Evolutionary conservation across 305 asterid species (phyloP), one percentile per base, ranked within the genome.

Genomic region (Solanum aculeatissimum): DNA sequence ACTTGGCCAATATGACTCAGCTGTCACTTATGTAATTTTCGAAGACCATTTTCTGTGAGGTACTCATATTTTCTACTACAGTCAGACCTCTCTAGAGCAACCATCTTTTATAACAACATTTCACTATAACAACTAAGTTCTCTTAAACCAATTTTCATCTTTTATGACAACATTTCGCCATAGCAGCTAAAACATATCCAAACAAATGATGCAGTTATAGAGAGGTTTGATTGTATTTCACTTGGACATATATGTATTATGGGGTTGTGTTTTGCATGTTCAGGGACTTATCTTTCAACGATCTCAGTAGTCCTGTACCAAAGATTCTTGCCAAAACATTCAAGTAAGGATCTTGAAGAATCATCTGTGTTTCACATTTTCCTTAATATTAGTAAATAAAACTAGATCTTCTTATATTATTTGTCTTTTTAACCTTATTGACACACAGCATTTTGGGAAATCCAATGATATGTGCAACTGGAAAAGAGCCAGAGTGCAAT

Each of bases 251-350:
- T 68, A 2, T 4, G 40, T 68, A 35, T 18, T 25, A 72, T 43
- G 81, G 57, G 27, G 75, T 81, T 66, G 75, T 81, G 63, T 53
- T 49, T 43, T 81, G 38, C 11, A 84, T 84, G 84, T 75, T 47
- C 86, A 96, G 99, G 90, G 99, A 96, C 86, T 88, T 96, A 93
- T 96, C 99, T 38, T 95, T 90, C 94, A 97, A 97, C 87, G 93
- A 95, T 86, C 87, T 94, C 84, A 95, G 94, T 82, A 96, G 97
- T 81, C 92, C 98, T 51, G 88, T 94, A 88, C 99, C 97, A 1
- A 95, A 89, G 85, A 88, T 94, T 84, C 92, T 92, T 83, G 96
- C 95, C 16, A 94, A 94, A 90, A 93, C 98, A 29, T 94, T 97
- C 92, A 94, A 92, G 99, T 96, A 89, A 85, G 80, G 51, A 69